Evolutionary conservation across 306 rosid species (phyloP).

Genomic region (Trifolium subterraneum): DNA sequence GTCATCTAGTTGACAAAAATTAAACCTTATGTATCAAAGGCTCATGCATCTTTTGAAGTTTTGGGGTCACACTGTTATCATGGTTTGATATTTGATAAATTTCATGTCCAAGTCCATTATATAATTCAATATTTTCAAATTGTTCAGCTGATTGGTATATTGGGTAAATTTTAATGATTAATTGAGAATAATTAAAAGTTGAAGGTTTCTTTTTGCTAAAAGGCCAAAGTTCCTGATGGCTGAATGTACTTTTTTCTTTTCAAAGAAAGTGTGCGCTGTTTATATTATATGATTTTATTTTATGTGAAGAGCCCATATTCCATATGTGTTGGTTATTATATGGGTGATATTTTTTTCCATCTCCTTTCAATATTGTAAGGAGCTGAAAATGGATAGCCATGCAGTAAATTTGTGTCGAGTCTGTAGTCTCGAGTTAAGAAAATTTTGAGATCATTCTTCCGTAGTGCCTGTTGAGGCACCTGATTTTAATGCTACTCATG

Average conservation of each 20-base stretch:
- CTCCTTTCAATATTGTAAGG: slow-evolving; percentile 8
- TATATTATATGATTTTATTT: not conserved
- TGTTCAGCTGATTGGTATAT: slow-evolving; percentile 3
- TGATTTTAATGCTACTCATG: slow-evolving; percentile 19
- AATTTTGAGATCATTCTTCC: slow-evolving; percentile 9
- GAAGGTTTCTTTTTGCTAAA: not conserved
- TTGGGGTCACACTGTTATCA: not conserved
- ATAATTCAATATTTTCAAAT: slow-evolving; percentile 4
- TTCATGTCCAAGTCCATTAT: not conserved
- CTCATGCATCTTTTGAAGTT: not conserved
- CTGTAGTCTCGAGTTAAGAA: not conserved
- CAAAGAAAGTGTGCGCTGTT: not conserved
- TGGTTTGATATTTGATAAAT: not conserved
- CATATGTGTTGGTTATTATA: slow-evolving; percentile 14
- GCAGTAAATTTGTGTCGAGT: slow-evolving; percentile 24
- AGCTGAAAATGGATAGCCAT: slow-evolving; percentile 17
- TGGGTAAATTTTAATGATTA: slow-evolving; percentile 1
- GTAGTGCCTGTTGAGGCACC: not conserved
- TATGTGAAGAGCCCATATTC: not conserved
- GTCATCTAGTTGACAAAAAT: not conserved
- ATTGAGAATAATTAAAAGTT: not conserved
- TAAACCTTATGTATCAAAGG: not conserved
- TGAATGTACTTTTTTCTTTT: not conserved
- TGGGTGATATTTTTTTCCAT: not conserved
- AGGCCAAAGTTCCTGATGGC: not conserved